phyloP scores from a whole-genome alignment of 2,329 filamentous ascomycete species.

The Fusarium sacchari region DNA sequence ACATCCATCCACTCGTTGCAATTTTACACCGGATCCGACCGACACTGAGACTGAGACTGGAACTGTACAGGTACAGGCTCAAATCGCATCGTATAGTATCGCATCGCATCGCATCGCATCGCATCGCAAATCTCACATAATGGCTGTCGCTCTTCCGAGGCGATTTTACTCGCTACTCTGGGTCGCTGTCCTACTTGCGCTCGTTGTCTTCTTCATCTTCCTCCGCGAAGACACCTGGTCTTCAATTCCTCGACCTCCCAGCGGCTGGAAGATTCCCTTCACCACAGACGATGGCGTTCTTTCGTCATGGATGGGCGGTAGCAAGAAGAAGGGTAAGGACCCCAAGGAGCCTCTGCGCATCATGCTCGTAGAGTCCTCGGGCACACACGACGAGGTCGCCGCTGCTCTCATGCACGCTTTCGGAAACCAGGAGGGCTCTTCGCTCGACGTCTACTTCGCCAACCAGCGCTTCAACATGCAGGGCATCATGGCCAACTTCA shows the following conservation, averaged over 20 bases:
- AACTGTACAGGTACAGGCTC: not conserved
- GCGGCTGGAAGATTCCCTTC: slow-evolving; percentile 39
- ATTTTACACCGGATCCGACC: not conserved
- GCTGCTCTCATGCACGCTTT: slow-evolving; percentile 43
- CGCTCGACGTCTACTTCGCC: slow-evolving; percentile 36
- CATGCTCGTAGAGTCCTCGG: slow-evolving; percentile 41
- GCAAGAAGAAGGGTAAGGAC: slow-evolving; percentile 11
- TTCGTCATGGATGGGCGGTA: slow-evolving; percentile 32
- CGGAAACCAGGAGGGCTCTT: slow-evolving; percentile 33
- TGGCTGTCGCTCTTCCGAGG: slow-evolving; percentile 35
- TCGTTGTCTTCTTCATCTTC: slow-evolving; percentile 34
- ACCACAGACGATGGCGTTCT: slow-evolving; percentile 39
- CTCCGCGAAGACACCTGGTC: slow-evolving; percentile 35
- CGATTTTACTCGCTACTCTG: slow-evolving; percentile 38
- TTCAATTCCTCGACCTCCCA: slow-evolving; percentile 32
- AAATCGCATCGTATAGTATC: not conserved
- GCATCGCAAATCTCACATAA: slow-evolving; percentile 8
- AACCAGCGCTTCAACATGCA: slow-evolving; percentile 43
- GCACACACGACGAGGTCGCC: slow-evolving; percentile 44
- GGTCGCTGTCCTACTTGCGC: slow-evolving; percentile 27
- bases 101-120: too few species aligned
- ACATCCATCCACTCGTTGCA: slow-evolving; percentile 15
- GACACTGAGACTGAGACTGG: not conserved
- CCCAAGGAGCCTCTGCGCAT: slow-evolving; percentile 36
- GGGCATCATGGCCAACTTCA: slow-evolving; percentile 42